A percentile compares a stretch with the other conserved stretches of the same genome.
Evolutionary conservation across 805 yeast genomes (phyloP).

Genomic region (Nematodospora valgi): DNA sequence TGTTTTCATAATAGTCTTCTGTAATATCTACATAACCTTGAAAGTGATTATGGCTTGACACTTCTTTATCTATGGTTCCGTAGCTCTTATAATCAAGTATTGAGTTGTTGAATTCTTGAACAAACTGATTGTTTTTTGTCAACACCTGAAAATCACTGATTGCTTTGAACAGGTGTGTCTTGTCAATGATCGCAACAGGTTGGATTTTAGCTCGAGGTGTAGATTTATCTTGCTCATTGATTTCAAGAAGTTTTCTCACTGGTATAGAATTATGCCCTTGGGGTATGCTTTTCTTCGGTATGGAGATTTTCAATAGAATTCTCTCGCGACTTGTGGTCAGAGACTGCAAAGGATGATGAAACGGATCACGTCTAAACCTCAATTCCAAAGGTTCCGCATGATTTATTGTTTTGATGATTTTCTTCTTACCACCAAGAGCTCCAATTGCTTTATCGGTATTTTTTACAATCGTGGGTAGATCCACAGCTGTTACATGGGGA

Average conservation of each 20-base stretch:
- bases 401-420: constrained; percentile 41
- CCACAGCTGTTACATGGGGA: constrained; percentile 72
- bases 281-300: constrained; percentile 54
- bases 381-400: constrained; percentile 34
- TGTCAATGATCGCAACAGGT: constrained; percentile 67
- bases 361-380: constrained; percentile 38
- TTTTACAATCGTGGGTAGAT: constrained; percentile 70
- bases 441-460: constrained; percentile 60
- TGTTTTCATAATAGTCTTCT: constrained; percentile 21
- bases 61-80: constrained; percentile 20
- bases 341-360: constrained; percentile 64
- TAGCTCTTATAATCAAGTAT: constrained; percentile 22
- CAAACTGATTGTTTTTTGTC: constrained; percentile 48
- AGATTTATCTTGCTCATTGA: constrained; percentile 23
- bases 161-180: constrained; percentile 74
- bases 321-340: constrained; percentile 52
- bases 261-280: constrained; percentile 33
- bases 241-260: constrained; percentile 37
- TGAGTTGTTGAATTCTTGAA: constrained; percentile 25
- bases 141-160: constrained; percentile 84
- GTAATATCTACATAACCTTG: constrained; percentile 12
- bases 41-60: constrained; percentile 27
- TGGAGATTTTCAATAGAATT: constrained; percentile 52
- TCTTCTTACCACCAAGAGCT: constrained; percentile 63
- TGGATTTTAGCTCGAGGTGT: constrained; percentile 38